A percentile compares a stretch with the other conserved stretches of the same genome.
Evolutionary conservation across 148 eudicot species (phyloP).

Genomic region (Nepenthes mirabilis): DNA sequence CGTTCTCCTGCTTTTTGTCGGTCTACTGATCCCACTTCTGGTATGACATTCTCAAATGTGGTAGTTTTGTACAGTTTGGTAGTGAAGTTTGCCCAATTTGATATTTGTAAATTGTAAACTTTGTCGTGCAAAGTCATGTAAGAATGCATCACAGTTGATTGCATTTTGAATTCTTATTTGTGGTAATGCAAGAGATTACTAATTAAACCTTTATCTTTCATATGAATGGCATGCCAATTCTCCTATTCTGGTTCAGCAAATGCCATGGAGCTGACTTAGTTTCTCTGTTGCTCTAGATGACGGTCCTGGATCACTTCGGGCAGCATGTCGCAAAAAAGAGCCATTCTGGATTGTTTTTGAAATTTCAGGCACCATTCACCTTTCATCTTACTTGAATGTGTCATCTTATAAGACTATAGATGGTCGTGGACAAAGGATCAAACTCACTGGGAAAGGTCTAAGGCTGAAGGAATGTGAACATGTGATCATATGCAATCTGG

Average conservation of each 20-base stretch:
- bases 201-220: too few relatives aligned
- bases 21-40: too few relatives aligned
- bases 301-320: constrained; percentile 92
- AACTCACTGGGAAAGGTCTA: constrained; percentile 70
- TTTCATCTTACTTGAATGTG: constrained; percentile 49
- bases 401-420: constrained; percentile 85
- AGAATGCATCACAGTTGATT: too few relatives aligned
- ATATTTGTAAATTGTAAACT: too few relatives aligned
- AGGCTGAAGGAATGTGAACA: constrained; percentile 89
- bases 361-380: constrained; percentile 72
- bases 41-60: too few relatives aligned
- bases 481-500: constrained; percentile 74
- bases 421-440: constrained; percentile 79
- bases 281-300: constrained; percentile 40
- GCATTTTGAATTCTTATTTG: too few relatives aligned
- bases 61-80: too few relatives aligned
- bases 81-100: too few relatives aligned
- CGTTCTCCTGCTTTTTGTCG: too few relatives aligned
- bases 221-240: constrained; percentile 1
- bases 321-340: constrained; percentile 70
- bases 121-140: too few relatives aligned
- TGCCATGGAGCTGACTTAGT: neutral
- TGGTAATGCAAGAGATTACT: too few relatives aligned
- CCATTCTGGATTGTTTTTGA: constrained; percentile 91
- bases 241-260: neutral